phyloP scores from a whole-genome alignment of 106 monocot genomes.

The Vanilla planifolia region DNA sequence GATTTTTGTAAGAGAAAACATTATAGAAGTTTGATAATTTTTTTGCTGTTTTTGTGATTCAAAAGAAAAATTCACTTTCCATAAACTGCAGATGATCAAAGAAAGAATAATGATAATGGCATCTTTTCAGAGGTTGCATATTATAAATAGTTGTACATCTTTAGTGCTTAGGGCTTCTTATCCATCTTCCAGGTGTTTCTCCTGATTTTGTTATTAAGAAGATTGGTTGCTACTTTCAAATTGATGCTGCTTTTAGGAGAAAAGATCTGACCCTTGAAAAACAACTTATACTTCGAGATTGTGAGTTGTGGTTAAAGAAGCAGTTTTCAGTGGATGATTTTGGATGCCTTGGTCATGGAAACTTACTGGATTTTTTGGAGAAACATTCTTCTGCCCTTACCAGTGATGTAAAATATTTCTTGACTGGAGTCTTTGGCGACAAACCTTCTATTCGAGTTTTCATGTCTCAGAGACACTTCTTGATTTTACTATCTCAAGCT shows the following conservation, averaged over 20 bases:
- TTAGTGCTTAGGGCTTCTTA: neutral
- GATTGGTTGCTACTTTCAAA: constrained; percentile 18
- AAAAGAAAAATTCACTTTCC: too few relatives aligned
- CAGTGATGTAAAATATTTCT: constrained; percentile 12
- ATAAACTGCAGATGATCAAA: too few relatives aligned
- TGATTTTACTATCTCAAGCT: constrained; percentile 34
- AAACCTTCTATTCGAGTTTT: constrained; percentile 17
- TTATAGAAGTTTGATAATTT: too few relatives aligned
- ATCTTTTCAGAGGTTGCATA: too few relatives aligned
- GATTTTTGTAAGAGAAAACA: too few relatives aligned
- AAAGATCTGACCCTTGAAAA: constrained; percentile 11
- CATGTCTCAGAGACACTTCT: constrained; percentile 32
- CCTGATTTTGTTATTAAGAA: constrained; percentile 36
- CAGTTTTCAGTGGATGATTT: constrained; percentile 39
- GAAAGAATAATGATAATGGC: too few relatives aligned
- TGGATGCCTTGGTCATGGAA: constrained; percentile 36
- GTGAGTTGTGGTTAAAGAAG: constrained; percentile 34
- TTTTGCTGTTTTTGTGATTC: too few relatives aligned
- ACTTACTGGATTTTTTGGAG: constrained; percentile 41
- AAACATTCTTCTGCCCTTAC: constrained; percentile 25
- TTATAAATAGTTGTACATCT: too few relatives aligned
- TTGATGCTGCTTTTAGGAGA: neutral
- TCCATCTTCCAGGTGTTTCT: constrained; percentile 23
- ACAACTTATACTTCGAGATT: constrained; percentile 18
- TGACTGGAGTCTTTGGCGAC: neutral